Evolutionary conservation across 768 basidiomycete species (phyloP).

Genomic region (Psilocybe azurescens): DNA sequence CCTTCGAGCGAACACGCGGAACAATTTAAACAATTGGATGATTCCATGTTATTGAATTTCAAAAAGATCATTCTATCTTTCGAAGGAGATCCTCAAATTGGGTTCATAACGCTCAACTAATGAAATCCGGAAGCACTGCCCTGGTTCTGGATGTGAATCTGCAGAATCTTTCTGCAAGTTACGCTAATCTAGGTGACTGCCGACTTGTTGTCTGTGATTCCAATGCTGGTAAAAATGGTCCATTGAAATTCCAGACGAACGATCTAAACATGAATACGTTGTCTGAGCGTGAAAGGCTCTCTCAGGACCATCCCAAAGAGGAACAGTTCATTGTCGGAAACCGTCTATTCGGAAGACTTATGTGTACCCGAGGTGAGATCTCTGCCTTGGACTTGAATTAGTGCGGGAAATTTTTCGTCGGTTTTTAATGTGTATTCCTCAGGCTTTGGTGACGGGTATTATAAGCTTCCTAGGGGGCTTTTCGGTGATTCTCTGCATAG

Average conservation of each 20-base stretch:
- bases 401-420: no score
- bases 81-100: slow-evolving; percentile 34
- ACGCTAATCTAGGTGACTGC: slow-evolving; percentile 42
- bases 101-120: slow-evolving; percentile 34
- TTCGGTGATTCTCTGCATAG: slow-evolving; percentile 35
- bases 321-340: slow-evolving; percentile 35
- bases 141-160: slow-evolving; percentile 38
- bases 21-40: slow-evolving; percentile 35
- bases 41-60: slow-evolving; percentile 33
- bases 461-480: slow-evolving; percentile 38
- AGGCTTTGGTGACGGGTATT: slow-evolving; percentile 46
- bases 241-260: slow-evolving; percentile 30
- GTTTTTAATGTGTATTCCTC: not conserved
- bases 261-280: slow-evolving; percentile 39
- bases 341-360: slow-evolving; percentile 42
- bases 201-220: slow-evolving; percentile 29
- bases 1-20: slow-evolving; percentile 28
- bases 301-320: slow-evolving; percentile 39
- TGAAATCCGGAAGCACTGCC: slow-evolving; percentile 42
- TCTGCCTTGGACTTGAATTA: not conserved
- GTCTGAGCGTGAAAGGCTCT: slow-evolving; percentile 36
- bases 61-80: slow-evolving; percentile 36
- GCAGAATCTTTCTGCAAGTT: slow-evolving; percentile 24
- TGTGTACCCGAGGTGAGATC: slow-evolving; percentile 41
- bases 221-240: not conserved